Evolutionary conservation across 2,329 filamentous ascomycete genomes (phyloP), one percentile per base, ranked within the genome.

Genomic region (Trichophyton verrucosum): DNA sequence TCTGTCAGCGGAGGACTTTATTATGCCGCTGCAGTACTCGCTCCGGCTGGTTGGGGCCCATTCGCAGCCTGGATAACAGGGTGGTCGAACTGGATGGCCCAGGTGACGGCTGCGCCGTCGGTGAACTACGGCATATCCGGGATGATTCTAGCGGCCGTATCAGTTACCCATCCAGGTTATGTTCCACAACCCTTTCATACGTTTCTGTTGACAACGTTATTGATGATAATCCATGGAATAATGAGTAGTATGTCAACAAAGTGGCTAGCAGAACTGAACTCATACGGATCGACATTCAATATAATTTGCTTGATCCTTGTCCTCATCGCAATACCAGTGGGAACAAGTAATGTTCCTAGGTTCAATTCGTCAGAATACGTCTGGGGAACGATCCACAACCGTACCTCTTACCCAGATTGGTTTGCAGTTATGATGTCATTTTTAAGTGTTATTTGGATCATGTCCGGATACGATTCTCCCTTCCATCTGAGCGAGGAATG

Each of bases 401-500:
- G 81, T 24, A 89, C 86, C 0, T 81, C 84, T 53, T 89, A 82
- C 68, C 85, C 86, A 0, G 78, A 84, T 60, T 86, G 86, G 17
- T 75, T 89, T 20, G 81, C 84, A 0, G 78, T 89, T 0, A 75
- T 89, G 27, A 88, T 89, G 86, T 83, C 80, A 22, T 90, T 89
- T 69, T 80, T 87, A 49, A 80, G 81, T 30, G 85, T 87, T 38
- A 86, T 87, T 64, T 87, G 84, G 84, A 86, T 84, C 3, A 85
- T 85, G 80, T 78, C 78, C 4, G 84, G 85, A 46, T 87, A 87
- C 68, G 85, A 88, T 70, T 80, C 80, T 0, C 82, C 86, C 0
- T 89, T 89, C 70, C 86, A 89, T 72, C 73, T 89, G n/a, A 81
- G 83, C 2, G 86, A 90, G 68, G 86, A 90, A 71, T 89, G 86